phyloP scores from a whole-genome alignment of 768 basidiomycete species.

The Russula foetens region DNA sequence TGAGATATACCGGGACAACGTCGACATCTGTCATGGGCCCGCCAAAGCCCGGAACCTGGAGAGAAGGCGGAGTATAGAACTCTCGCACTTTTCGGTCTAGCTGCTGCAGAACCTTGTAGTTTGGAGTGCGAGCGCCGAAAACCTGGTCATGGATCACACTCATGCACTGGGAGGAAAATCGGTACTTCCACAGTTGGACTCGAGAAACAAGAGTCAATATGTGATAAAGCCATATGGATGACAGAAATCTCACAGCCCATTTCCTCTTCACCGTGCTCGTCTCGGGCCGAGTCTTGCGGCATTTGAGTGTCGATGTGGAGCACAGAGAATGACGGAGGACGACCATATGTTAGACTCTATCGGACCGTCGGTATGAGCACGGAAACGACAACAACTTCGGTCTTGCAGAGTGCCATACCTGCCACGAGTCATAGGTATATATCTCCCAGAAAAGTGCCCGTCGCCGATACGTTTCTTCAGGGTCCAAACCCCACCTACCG shows the following conservation, averaged over 20 bases:
- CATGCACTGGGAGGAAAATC: conserved; percentile 52
- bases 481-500: conserved; percentile 51
- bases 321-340: conserved; percentile 56
- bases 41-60: conserved; percentile 57
- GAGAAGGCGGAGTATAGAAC: conserved; percentile 56
- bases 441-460: conserved; percentile 58
- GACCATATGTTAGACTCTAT: conserved; percentile 63
- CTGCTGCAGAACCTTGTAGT: conserved; percentile 53
- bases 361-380: conserved; percentile 3
- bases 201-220: conserved; percentile 9
- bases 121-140: conserved; percentile 54
- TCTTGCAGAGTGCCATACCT: conserved; percentile 35
- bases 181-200: conserved; percentile 67
- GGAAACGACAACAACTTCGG: not conserved
- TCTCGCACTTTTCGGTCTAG: conserved; percentile 58
- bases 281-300: conserved; percentile 44
- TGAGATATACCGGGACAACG: conserved; percentile 45
- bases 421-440: conserved; percentile 62
- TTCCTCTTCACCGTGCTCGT: conserved; percentile 43
- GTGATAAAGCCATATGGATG: not conserved
- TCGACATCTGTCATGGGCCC: conserved; percentile 34
- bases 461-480: conserved; percentile 49
- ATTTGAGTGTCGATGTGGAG: conserved; percentile 20
- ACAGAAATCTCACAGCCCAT: conserved; percentile 46
- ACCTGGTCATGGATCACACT: conserved; percentile 59